Conservation (phyloP, 768 basidiomycete genomes). For the Russula olivacea region DNA sequence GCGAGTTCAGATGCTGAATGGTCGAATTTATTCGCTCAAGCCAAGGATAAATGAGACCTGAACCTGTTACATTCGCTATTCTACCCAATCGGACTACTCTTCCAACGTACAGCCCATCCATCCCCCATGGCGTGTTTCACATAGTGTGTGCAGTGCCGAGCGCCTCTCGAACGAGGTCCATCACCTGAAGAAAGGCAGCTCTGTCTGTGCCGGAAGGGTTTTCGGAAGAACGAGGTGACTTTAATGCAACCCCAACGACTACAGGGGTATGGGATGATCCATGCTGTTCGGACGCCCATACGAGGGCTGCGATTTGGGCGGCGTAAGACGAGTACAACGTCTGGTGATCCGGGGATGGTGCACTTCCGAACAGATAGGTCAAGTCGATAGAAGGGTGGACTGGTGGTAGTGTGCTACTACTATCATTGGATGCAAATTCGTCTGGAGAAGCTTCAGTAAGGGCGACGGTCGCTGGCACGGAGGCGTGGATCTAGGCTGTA, state of each 20-base stretch:
- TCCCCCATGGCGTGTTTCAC: background rate
- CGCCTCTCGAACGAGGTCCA: slow-evolving; percentile 39
- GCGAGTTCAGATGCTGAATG: slow-evolving; percentile 22
- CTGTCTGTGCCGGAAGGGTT: slow-evolving; percentile 50
- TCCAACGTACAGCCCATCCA: background rate
- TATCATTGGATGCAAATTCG: slow-evolving; percentile 35
- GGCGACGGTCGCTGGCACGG: slow-evolving; percentile 57
- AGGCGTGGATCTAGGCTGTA: slow-evolving; percentile 64
- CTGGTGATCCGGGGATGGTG: slow-evolving; percentile 60
- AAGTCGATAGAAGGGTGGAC: slow-evolving; percentile 72
- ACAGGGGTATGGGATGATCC: slow-evolving; percentile 20
- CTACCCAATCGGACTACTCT: background rate
- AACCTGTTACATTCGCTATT: background rate
- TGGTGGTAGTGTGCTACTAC: slow-evolving; percentile 40
- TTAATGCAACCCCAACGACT: slow-evolving; percentile 33
- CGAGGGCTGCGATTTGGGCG: slow-evolving; percentile 78
- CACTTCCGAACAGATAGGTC: slow-evolving; percentile 70
- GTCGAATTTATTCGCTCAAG: slow-evolving; percentile 12
- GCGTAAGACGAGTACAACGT: slow-evolving; percentile 76
- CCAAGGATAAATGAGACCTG: slow-evolving; percentile 11
- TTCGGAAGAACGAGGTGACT: slow-evolving; percentile 57
- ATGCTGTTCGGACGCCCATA: slow-evolving; percentile 58
- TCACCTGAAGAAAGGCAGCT: slow-evolving; percentile 38
- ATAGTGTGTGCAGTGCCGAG: slow-evolving; percentile 8
- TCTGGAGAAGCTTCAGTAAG: slow-evolving; percentile 37